These are phyloP conservation scores for Zygosaccharomyces lentus DNA, from an alignment of 805 yeast genomes.

Conservation along the genomic window DNA sequence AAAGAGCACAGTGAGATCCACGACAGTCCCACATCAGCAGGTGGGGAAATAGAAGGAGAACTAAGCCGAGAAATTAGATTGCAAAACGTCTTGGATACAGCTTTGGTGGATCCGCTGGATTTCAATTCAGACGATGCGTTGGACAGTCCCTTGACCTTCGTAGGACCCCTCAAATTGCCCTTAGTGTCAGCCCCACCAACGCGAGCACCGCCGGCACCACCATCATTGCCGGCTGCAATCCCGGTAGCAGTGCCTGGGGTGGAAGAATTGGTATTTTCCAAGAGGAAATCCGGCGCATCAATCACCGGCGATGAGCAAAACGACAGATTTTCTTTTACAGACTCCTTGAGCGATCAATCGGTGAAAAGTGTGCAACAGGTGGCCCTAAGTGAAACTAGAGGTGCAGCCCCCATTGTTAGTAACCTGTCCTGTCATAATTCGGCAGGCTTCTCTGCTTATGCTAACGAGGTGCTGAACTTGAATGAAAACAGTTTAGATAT, in stretches of 20 bases:
- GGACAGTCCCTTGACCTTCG: background rate
- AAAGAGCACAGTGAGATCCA: constrained; percentile 17
- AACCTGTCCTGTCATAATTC: constrained; percentile 4
- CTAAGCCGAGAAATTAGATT: background rate
- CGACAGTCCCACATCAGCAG: background rate
- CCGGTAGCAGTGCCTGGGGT: background rate
- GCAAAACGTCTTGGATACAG: background rate
- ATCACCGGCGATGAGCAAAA: constrained; percentile 9
- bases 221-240: background rate
- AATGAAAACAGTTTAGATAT: background rate
- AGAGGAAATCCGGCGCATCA: constrained; percentile 7
- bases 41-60: background rate
- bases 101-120: constrained; percentile 7
- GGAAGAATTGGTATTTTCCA: background rate
- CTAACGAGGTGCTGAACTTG: background rate
- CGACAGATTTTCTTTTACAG: constrained; percentile 22
- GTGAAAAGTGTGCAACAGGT: constrained; percentile 19
- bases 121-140: background rate
- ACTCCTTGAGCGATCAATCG: constrained; percentile 17
- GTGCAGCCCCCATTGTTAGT: constrained; percentile 14
- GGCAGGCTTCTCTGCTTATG: background rate
- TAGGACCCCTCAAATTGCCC: constrained; percentile 2
- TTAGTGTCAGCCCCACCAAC: background rate
- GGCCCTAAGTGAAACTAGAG: constrained; percentile 13
- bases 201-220: background rate